A percentile compares a stretch with the other conserved stretches of the same genome.
These are phyloP conservation scores for Phytopythium vexans DNA, from an alignment of 352 stramenopile genomes.

Conservation along the genomic window DNA sequence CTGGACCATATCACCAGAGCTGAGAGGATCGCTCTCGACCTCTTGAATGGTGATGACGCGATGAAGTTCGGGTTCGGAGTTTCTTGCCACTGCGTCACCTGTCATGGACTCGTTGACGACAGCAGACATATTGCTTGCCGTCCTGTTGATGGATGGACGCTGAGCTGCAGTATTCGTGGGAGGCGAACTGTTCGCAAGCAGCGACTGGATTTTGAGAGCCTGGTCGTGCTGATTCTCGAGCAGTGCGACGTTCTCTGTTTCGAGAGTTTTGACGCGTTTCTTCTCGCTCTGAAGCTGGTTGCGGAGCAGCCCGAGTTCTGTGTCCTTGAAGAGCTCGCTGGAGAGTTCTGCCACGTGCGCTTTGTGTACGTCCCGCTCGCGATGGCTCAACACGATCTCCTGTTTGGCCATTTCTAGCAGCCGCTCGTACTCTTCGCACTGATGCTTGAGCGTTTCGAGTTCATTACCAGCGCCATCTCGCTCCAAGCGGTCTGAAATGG, in stretches of 20 bases:
- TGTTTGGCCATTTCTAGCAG: constrained; percentile 71
- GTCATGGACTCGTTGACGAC: too few species aligned
- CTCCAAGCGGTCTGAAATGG: not conserved
- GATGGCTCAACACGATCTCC: constrained; percentile 64
- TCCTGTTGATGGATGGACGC: too few species aligned
- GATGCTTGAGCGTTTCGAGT: constrained; percentile 24
- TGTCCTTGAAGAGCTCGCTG: constrained; percentile 43
- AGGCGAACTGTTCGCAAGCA: constrained; percentile 20
- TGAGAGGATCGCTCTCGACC: too few species aligned
- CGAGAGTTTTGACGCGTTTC: constrained; percentile 51
- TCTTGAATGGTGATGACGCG: too few species aligned
- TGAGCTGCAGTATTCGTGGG: not conserved
- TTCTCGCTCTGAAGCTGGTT: constrained; percentile 64
- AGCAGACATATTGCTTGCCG: too few species aligned
- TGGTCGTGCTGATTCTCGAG: constrained; percentile 47
- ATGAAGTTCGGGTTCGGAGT: too few species aligned
- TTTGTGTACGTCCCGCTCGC: constrained; percentile 51
- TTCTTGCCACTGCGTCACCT: not conserved
- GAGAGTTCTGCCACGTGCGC: constrained; percentile 44
- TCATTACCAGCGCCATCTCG: constrained; percentile 10
- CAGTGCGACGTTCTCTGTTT: constrained; percentile 53
- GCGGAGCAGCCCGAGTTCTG: constrained; percentile 41
- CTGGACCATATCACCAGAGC: too few species aligned
- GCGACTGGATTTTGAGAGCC: constrained; percentile 45
- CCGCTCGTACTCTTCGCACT: constrained; percentile 47